These are phyloP conservation scores for Edaphochlamys debaryana DNA, from an alignment of 139 green algal species.

Conservation along the genomic window DNA sequence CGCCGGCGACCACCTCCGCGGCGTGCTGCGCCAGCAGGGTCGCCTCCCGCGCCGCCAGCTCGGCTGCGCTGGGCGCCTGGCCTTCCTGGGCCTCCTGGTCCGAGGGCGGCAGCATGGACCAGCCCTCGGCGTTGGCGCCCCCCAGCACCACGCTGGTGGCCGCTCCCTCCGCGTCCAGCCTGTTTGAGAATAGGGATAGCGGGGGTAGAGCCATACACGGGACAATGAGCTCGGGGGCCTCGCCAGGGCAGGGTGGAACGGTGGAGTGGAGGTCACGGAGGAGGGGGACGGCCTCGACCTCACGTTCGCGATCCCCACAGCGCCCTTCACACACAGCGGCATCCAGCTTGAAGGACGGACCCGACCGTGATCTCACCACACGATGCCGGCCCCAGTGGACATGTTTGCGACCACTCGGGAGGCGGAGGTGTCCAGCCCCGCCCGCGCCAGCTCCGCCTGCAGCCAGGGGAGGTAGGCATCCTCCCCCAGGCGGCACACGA, in stretches of 20 bases:
- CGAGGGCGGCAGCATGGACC: slow-evolving; percentile 5
- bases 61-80: neutral
- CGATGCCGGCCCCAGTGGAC: slow-evolving; percentile 68
- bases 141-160: slow-evolving; percentile 76
- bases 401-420: slow-evolving; percentile 4
- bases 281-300: too few relatives aligned
- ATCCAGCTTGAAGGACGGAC: too few relatives aligned
- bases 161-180: slow-evolving; percentile 70
- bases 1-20: slow-evolving; percentile 16
- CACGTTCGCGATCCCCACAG: too few relatives aligned
- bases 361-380: too few relatives aligned
- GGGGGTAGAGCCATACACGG: too few relatives aligned
- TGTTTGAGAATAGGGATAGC: neutral
- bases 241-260: too few relatives aligned
- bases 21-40: neutral
- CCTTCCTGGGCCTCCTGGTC: neutral
- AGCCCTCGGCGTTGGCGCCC: slow-evolving; percentile 67
- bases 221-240: too few relatives aligned
- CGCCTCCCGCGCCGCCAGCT: neutral
- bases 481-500: slow-evolving; percentile 48
- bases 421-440: slow-evolving; percentile 60
- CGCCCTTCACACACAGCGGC: too few relatives aligned
- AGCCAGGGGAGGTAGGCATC: slow-evolving; percentile 51
- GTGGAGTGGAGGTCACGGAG: too few relatives aligned
- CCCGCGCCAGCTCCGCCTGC: slow-evolving; percentile 43